Conservation (phyloP, 495 filamentous ascomycete genomes). For the Penicillium lividum region DNA sequence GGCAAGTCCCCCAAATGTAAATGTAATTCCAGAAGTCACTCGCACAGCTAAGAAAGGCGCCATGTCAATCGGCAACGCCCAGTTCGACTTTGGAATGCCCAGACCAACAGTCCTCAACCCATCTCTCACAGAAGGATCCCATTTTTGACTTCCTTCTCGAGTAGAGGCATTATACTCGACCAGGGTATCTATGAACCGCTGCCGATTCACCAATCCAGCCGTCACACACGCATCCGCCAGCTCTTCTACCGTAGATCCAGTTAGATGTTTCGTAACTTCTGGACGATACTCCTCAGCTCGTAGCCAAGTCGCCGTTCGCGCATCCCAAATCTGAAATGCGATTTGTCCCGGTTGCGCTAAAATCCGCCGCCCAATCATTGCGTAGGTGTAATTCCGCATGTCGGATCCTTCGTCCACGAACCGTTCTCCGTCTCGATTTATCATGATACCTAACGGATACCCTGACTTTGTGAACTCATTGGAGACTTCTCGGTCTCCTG, state of each 20-base stretch:
- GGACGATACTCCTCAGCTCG: slow-evolving; percentile 58
- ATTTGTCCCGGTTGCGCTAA: slow-evolving; percentile 53
- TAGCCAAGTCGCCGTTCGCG: slow-evolving; percentile 45
- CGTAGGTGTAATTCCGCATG: slow-evolving; percentile 65
- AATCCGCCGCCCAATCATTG: slow-evolving; percentile 58
- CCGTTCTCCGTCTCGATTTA: slow-evolving; percentile 55
- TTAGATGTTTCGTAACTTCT: slow-evolving; percentile 53
- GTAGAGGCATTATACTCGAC: slow-evolving; percentile 56
- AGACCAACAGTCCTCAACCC: slow-evolving; percentile 52
- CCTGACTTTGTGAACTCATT: slow-evolving; percentile 69
- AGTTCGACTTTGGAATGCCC: slow-evolving; percentile 58
- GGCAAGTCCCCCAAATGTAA: slow-evolving; percentile 64
- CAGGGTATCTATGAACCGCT: slow-evolving; percentile 49
- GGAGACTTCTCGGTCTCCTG: slow-evolving; percentile 53
- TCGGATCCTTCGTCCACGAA: slow-evolving; percentile 67
- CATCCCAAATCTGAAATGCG: slow-evolving; percentile 66
- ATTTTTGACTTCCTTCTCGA: slow-evolving; percentile 25
- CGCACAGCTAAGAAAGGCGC: slow-evolving; percentile 59
- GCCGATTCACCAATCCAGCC: slow-evolving; percentile 42
- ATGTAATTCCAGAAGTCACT: slow-evolving; percentile 62
- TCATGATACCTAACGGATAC: slow-evolving; percentile 64
- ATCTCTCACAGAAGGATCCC: slow-evolving; percentile 58
- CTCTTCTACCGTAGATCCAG: slow-evolving; percentile 49
- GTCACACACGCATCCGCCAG: slow-evolving; percentile 48
- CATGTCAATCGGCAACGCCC: slow-evolving; percentile 58